Base-by-base conservation (phyloP, 2,329 filamentous ascomycete genomes). In the Aspergillus sp. region DNA sequence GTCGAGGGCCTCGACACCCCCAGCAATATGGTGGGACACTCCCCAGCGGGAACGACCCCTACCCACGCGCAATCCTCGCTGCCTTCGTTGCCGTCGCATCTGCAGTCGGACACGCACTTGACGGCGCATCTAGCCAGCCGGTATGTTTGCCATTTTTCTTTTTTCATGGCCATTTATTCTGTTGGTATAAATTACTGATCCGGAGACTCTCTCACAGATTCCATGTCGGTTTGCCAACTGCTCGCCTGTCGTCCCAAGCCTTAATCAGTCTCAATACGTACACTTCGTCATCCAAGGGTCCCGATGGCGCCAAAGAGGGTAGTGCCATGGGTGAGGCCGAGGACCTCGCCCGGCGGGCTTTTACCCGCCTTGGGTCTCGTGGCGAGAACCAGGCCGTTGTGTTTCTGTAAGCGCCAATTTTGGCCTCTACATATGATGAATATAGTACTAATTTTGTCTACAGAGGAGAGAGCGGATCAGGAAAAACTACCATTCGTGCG, bases 211-310 rank as follows among this genome's bases (percentile, higher is more conserved):
- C 9, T 88, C 88, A 86, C 75, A 92, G 94, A 56, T 99, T 96
- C 77, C 95, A 99, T 79, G 90, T 96, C 55, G 90, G 91, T 56
- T 81, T 95, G 60, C 92, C 95, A 10, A 96, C 93, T 0, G 92
- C 95, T 55, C 87, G 87, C 52, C 86, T 99, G 18, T 97, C 93
- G 0, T 96, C 92, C 0, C 93, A 98, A 73, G 95, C 90, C 52
- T 84, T 98, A 67, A 89, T 99, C 71, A 90, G 91, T 55, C 82
- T 99, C 65, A 99, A 99, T 80, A 99, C 93, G 20, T 98, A 96
- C 75, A 94, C 91, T 11, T 91, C 91, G 11, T 94, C 94, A 0
- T 85, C 89, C 56, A 93, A 92, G 72, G 94, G 93, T 22, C 87
- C 90, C 4, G 92, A 97, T 90, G 94, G 94, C 66, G 88, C 87